Evolutionary conservation across 768 basidiomycete genomes (phyloP).

Genomic region (Rhizopogon vinicolor): DNA sequence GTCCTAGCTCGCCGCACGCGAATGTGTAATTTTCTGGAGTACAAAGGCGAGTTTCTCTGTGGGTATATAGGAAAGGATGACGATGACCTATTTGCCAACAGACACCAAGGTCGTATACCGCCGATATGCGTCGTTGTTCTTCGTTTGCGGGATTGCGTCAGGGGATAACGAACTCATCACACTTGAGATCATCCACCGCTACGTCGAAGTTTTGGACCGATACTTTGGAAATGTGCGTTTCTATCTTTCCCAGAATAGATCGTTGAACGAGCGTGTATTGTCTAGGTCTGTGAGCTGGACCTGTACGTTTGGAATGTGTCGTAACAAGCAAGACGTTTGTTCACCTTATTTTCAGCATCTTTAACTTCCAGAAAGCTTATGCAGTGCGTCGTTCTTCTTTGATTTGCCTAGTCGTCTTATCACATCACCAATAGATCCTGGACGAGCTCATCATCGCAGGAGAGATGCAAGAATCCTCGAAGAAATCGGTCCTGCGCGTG

Average conservation of each 20-base stretch:
- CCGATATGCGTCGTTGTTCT: conserved; percentile 94
- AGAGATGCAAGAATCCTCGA: conserved; percentile 91
- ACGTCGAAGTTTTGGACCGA: conserved; percentile 80
- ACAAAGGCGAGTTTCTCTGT: conserved; percentile 67
- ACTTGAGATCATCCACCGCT: conserved; percentile 91
- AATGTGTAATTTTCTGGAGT: conserved; percentile 97
- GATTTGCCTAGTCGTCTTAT: conserved; percentile 7
- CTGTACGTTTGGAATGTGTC: conserved; percentile 47
- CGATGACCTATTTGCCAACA: conserved; percentile 17
- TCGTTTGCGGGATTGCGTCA: conserved; percentile 81
- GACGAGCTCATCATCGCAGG: conserved; percentile 94
- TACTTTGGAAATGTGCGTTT: conserved; percentile 45
- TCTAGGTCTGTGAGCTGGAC: conserved; percentile 86
- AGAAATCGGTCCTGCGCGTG: conserved; percentile 61
- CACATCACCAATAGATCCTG: conserved; percentile 49
- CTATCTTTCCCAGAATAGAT: background rate
- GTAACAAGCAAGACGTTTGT: background rate
- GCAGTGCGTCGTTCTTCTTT: conserved; percentile 44
- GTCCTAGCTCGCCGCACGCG: conserved; percentile 82
- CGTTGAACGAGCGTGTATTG: background rate
- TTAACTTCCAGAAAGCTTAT: conserved; percentile 97
- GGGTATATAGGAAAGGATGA: conserved; percentile 17
- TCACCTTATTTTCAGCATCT: conserved; percentile 54
- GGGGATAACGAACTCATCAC: conserved; percentile 90
- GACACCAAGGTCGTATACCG: conserved; percentile 90